phyloP scores from a whole-genome alignment of 1,284 basidiomycete genomes.

The Uromyces viciae-fabae region DNA sequence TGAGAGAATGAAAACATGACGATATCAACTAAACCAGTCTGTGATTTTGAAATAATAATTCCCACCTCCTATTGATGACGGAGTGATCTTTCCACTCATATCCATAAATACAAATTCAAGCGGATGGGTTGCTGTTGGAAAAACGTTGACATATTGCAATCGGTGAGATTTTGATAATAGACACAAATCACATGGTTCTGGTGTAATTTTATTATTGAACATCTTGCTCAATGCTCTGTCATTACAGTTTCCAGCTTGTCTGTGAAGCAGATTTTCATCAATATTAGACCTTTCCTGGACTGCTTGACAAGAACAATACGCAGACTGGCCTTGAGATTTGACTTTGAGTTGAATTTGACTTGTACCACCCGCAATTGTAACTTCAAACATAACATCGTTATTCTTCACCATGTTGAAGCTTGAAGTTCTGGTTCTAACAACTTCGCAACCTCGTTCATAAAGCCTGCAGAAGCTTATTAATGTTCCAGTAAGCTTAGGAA shows the following conservation, averaged over 20 bases:
- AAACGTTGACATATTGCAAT: neutral
- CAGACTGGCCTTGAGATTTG: neutral
- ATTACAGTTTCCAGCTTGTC: neutral
- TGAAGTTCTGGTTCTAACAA: neutral
- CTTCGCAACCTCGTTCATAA: neutral
- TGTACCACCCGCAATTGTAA: neutral
- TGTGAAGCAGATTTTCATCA: neutral
- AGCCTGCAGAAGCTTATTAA: conserved; percentile 13
- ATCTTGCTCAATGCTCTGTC: neutral
- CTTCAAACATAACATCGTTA: neutral
- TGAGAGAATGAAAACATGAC: neutral
- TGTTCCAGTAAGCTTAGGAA: conserved; percentile 9
- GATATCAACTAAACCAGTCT: neutral
- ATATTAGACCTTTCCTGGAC: neutral
- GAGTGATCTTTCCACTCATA: conserved; percentile 17
- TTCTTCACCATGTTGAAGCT: neutral
- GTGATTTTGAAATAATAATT: conserved; percentile 17
- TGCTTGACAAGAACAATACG: neutral
- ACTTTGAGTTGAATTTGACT: neutral
- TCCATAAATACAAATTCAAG: conserved; percentile 19
- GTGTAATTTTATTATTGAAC: neutral
- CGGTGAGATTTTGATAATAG: conserved; percentile 4
- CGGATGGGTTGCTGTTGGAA: neutral
- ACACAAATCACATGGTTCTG: neutral
- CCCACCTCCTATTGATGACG: neutral